phyloP scores from a whole-genome alignment of 129 eudicot genomes.

The Arctium lappa region DNA sequence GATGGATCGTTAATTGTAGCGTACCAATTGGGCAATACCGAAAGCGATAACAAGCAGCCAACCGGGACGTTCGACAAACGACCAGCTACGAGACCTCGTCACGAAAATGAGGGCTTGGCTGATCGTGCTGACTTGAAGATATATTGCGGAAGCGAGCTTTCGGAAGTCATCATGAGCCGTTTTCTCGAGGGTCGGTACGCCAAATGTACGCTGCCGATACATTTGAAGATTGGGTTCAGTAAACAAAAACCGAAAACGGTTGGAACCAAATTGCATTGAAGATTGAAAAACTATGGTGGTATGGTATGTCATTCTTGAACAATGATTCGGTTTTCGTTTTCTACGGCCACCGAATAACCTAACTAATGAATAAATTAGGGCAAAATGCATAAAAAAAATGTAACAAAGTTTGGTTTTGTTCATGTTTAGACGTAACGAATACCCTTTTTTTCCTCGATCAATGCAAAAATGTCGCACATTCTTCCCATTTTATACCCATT shows the following conservation, averaged over 20 bases:
- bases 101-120: conserved; percentile 98
- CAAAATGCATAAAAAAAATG: not conserved
- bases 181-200: conserved; percentile 86
- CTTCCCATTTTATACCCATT: not conserved
- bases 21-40: conserved; percentile 83
- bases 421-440: too few relatives aligned
- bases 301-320: too few relatives aligned
- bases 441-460: too few relatives aligned
- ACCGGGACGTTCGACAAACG: conserved; percentile 96
- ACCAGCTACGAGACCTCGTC: conserved; percentile 95
- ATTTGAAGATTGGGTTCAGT: not conserved
- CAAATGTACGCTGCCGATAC: conserved; percentile 56
- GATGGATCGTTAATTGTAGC: not conserved
- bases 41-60: conserved; percentile 78
- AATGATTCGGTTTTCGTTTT: too few relatives aligned
- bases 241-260: not conserved
- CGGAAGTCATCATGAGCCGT: conserved; percentile 67
- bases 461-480: too few relatives aligned
- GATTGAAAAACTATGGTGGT: too few relatives aligned
- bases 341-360: too few relatives aligned
- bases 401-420: too few relatives aligned
- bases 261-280: too few relatives aligned
- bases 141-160: conserved; percentile 96
- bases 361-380: too few relatives aligned
- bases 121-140: conserved; percentile 98